Base-by-base conservation (phyloP, 2,329 filamentous ascomycete genomes). In the Microsporum canis region DNA sequence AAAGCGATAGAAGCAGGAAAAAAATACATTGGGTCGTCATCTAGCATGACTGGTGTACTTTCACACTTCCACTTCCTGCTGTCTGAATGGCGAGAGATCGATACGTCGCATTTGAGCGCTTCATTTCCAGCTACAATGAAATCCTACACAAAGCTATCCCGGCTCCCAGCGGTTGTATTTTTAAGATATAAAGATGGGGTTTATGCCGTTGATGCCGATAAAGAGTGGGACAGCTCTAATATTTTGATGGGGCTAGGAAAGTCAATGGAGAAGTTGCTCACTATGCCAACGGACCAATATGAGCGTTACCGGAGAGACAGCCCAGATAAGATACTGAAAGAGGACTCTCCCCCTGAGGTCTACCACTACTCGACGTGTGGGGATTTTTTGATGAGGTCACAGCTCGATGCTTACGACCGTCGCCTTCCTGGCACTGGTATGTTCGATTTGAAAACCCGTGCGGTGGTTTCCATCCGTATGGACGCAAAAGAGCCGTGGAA, bases 131-230 rank as follows among this genome's bases (percentile, higher is more conserved):
- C 82, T 0, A 81, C 85, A 5, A 81, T 79, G n/a, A 68, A 73
- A 1, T 83, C 79, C 6, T 96, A 91, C 68, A 95, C 91, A 1
- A 76, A 76, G 7, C 80, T 96, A 43, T 83, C 84, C 62, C 83
- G 85, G 67, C 83, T 84, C 0, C 92, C 94, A 0, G 82, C 85
- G 3, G 88, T 91, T 8, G 85, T 91, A 51, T 96, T 96, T 68
- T 77, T 96, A 14, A 84, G 88, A 58, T 88, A 86, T 74, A 88
- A 88, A 65, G 83, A 96, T 69, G 92, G 91, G 0, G 82, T 85
- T 0, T 99, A 99, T 71, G 91, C 92, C 3, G 94, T 99, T 62
- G 94, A 99, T 71, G 89, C 91, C 0, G 94, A 99, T 74, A 99
- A 97, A 75, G 83, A 96, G 70, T 94, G 84, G 66, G 91, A 96